Evolutionary conservation across 805 yeast species (phyloP).

Genomic region (Starmera caribaea): DNA sequence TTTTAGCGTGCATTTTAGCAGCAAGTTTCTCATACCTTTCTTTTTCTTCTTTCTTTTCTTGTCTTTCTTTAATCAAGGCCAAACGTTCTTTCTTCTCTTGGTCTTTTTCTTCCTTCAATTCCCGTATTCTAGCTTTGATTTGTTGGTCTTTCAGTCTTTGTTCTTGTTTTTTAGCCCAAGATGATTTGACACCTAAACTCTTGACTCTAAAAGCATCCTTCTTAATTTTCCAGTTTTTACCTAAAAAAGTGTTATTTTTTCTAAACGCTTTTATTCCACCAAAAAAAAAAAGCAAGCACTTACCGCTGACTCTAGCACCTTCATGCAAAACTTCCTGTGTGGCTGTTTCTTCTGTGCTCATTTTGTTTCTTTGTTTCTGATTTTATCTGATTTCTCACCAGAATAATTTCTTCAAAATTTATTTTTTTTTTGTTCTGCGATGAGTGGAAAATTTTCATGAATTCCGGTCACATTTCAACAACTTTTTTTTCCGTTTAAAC

Average conservation of each 20-base stretch:
- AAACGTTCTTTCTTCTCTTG: slow-evolving; percentile 42
- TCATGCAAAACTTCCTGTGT: neutral
- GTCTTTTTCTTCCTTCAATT: slow-evolving; percentile 71
- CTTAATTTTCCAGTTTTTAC: slow-evolving; percentile 63
- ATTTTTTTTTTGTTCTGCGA: too few relatives aligned
- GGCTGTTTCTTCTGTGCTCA: too few relatives aligned
- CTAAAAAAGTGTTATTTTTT: slow-evolving; percentile 15
- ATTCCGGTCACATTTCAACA: too few relatives aligned
- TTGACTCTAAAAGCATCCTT: slow-evolving; percentile 61
- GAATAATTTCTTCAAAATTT: too few relatives aligned
- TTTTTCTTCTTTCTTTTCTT: slow-evolving; percentile 75
- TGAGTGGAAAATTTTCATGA: too few relatives aligned
- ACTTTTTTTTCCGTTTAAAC: too few relatives aligned
- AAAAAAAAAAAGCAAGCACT: slow-evolving; percentile 2
- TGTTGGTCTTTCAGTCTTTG: slow-evolving; percentile 58
- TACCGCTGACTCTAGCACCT: slow-evolving; percentile 19
- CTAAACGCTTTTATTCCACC: too few relatives aligned
- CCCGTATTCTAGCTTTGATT: slow-evolving; percentile 58
- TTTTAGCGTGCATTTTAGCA: slow-evolving; percentile 83
- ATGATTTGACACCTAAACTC: slow-evolving; percentile 45
- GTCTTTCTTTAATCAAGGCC: slow-evolving; percentile 56
- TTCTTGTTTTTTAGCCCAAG: slow-evolving; percentile 61
- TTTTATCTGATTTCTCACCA: too few relatives aligned
- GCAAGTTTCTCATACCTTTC: slow-evolving; percentile 82
- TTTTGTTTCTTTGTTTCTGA: too few relatives aligned